Evolutionary conservation across 163 green algal species (phyloP).

Genomic region (Chlamydomonas reinhardtii): DNA sequence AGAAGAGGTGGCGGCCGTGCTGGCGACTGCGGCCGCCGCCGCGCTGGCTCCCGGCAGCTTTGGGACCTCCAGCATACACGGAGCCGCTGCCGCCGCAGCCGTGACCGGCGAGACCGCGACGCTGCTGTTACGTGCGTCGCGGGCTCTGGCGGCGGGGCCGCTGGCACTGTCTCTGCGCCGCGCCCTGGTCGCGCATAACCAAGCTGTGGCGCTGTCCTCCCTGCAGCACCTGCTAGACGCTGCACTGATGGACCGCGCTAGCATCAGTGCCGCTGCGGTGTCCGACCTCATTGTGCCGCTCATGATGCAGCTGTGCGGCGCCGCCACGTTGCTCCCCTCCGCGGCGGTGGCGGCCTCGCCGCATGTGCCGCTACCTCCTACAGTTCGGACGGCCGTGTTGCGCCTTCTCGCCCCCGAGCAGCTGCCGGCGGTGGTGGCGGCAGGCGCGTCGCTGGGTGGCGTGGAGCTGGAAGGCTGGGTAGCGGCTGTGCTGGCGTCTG

Average conservation of each 20-base stretch:
- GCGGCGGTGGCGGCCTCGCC: neutral
- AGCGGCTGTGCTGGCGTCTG: neutral
- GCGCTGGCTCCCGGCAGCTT: too few species aligned
- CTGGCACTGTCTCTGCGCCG: too few species aligned
- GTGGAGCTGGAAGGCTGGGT: slow-evolving; percentile 9
- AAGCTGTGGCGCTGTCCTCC: too few species aligned
- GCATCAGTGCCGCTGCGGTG: neutral
- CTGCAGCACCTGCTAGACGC: neutral
- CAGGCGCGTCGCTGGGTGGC: neutral
- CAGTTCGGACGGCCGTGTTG: neutral
- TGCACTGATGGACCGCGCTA: neutral
- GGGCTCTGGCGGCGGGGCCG: too few species aligned
- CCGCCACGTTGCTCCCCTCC: neutral
- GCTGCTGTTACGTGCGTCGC: too few species aligned
- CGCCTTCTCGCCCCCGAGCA: neutral
- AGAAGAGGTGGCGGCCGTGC: too few species aligned
- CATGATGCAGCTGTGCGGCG: slow-evolving; percentile 8
- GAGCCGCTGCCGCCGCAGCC: too few species aligned
- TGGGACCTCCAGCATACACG: too few species aligned
- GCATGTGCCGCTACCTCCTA: neutral
- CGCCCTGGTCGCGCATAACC: too few species aligned
- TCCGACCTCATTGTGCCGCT: neutral
- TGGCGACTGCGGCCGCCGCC: too few species aligned
- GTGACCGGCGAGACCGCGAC: too few species aligned
- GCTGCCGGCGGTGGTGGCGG: neutral